Percentiles rank a stretch among this genome's conserved stretches.
These are phyloP conservation scores for Babesia ovata DNA, from an alignment of 169 alveolate genomes.

Conservation along the genomic window DNA sequence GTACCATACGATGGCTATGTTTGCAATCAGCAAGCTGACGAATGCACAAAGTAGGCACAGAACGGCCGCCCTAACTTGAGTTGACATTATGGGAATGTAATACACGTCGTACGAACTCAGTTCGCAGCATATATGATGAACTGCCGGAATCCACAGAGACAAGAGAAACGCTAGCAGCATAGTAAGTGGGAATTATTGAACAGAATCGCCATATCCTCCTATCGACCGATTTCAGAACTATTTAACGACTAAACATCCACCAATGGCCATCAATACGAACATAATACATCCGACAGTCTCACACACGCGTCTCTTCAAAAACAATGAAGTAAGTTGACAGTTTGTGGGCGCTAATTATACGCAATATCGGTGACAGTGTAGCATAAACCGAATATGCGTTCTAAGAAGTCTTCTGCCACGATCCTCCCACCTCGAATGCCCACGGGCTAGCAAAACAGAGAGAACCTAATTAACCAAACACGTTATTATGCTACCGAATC, in stretches of 20 bases:
- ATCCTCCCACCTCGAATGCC: not conserved
- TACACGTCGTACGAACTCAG: conserved; percentile 5
- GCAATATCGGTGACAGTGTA: not conserved
- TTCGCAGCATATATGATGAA: not conserved
- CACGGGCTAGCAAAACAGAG: not conserved
- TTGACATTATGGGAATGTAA: not conserved
- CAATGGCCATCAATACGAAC: not conserved
- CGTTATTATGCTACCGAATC: no score
- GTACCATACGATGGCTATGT: conserved; percentile 24
- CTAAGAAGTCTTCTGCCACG: not conserved
- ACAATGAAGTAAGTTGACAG: no score
- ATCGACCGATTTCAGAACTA: not conserved
- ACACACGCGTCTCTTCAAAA: no score
- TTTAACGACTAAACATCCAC: not conserved
- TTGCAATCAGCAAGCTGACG: conserved; percentile 7
- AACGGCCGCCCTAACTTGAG: not conserved
- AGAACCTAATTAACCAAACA: no score
- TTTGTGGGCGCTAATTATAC: no score
- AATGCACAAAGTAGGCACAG: not conserved
- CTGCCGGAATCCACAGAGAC: not conserved
- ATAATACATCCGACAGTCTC: not conserved
- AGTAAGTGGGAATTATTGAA: not conserved
- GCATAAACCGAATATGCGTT: not conserved
- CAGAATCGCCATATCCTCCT: not conserved
- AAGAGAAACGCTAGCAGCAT: conserved; percentile 8